A percentile compares a stretch with the other conserved stretches of the same genome.
Conservation (phyloP, 2,329 filamentous ascomycete species). For the Fusarium dlaminii region DNA sequence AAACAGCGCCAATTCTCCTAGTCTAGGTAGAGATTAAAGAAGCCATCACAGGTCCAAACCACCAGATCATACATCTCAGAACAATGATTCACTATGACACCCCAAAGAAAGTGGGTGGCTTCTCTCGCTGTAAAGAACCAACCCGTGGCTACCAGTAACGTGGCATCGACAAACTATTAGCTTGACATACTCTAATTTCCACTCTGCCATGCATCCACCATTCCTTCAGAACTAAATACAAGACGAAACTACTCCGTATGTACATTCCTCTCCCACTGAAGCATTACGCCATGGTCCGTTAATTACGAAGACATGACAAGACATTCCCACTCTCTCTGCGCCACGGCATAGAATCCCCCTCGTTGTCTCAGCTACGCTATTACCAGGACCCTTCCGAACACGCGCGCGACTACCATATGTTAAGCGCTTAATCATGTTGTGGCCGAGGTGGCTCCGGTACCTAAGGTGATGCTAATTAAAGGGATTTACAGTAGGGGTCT, state of each 20-base stretch:
- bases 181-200: constrained; percentile 7
- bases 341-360: constrained; percentile 1
- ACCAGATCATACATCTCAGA: constrained; percentile 5
- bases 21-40: too few relatives aligned
- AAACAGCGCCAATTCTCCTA: constrained; percentile 4
- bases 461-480: background rate
- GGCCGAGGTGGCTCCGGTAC: background rate
- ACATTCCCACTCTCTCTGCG: background rate
- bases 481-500: constrained; percentile 7
- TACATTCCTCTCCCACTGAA: constrained; percentile 5
- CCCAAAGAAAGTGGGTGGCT: background rate
- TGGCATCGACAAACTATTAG: background rate
- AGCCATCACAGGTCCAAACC: constrained; percentile 2
- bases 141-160: background rate
- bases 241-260: too few relatives aligned
- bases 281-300: constrained; percentile 13
- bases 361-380: constrained; percentile 25
- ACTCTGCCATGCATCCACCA: background rate
- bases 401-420: constrained; percentile 35
- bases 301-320: constrained; percentile 6
- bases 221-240: background rate
- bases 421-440: constrained; percentile 11
- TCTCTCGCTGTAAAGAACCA: constrained; percentile 14
- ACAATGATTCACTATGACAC: background rate
- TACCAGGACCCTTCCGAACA: constrained; percentile 29